Evolutionary conservation across 306 rosid species (phyloP).

Genomic region (Trichosanthes cucumerina): DNA sequence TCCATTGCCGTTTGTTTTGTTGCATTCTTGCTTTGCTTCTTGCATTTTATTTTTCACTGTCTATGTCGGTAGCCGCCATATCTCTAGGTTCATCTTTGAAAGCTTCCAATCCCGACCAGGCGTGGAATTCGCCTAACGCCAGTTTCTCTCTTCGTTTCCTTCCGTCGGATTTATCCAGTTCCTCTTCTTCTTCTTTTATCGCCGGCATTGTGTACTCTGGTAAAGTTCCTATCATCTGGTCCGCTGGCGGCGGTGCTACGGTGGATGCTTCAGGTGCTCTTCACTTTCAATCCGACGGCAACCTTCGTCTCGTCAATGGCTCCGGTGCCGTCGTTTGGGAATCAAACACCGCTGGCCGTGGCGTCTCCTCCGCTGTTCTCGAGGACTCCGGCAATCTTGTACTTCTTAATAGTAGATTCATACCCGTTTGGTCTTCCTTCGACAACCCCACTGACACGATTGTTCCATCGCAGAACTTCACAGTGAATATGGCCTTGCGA

Average conservation of each 20-base stretch:
- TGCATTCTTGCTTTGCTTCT: neutral
- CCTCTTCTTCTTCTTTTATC: conserved; percentile 31
- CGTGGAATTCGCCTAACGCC: conserved; percentile 32
- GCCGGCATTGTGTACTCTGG: conserved; percentile 44
- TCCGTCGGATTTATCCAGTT: conserved; percentile 9
- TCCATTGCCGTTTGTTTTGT: neutral
- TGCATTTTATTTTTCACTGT: neutral
- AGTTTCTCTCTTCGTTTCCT: conserved; percentile 41
- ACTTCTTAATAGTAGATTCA: conserved; percentile 16
- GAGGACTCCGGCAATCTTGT: conserved; percentile 36
- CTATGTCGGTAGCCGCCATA: conserved; percentile 11
- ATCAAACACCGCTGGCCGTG: conserved; percentile 34
- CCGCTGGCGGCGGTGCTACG: conserved; percentile 23
- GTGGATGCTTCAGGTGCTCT: conserved; percentile 43
- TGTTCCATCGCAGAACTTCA: conserved; percentile 46
- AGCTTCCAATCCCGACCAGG: conserved; percentile 26
- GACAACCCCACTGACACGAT: conserved; percentile 47
- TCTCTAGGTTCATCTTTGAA: conserved; percentile 34
- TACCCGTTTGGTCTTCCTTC: conserved; percentile 45
- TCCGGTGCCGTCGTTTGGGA: conserved; percentile 46
- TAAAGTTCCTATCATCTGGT: conserved; percentile 41
- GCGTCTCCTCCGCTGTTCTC: conserved; percentile 37
- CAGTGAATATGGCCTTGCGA: conserved; percentile 20
- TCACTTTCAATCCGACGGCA: conserved; percentile 34
- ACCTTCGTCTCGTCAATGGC: conserved; percentile 47